Conservation (phyloP, 2,329 filamentous ascomycete species). For the Chaetothyriales sp. region DNA sequence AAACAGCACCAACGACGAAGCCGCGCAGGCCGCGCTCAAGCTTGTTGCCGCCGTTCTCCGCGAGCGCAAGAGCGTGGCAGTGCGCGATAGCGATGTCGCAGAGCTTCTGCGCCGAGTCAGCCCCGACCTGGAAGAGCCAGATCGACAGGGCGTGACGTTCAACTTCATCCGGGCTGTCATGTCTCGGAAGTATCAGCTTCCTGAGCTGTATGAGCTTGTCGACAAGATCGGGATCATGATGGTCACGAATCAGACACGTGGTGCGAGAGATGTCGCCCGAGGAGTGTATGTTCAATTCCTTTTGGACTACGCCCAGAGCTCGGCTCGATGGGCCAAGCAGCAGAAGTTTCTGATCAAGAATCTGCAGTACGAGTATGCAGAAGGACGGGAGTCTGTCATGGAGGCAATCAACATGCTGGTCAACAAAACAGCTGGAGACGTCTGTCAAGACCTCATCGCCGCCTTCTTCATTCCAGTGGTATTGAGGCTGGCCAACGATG, state of each 20-base stretch:
- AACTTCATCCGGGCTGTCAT: slow-evolving; percentile 83
- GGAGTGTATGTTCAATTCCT: slow-evolving; percentile 90
- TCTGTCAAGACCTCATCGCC: slow-evolving; percentile 65
- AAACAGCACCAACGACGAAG: slow-evolving; percentile 63
- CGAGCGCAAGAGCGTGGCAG: slow-evolving; percentile 57
- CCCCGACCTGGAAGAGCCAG: slow-evolving; percentile 79
- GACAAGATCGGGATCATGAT: slow-evolving; percentile 83
- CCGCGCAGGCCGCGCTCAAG: slow-evolving; percentile 78
- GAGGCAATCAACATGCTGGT: slow-evolving; percentile 79
- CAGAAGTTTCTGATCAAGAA: slow-evolving; percentile 80
- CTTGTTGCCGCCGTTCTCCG: slow-evolving; percentile 71
- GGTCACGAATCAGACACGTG: slow-evolving; percentile 86
- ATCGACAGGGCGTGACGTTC: slow-evolving; percentile 84
- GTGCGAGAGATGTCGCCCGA: slow-evolving; percentile 72
- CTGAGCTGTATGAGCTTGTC: slow-evolving; percentile 76
- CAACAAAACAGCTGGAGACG: slow-evolving; percentile 65
- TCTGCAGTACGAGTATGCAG: slow-evolving; percentile 73
- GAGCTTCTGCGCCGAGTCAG: slow-evolving; percentile 68
- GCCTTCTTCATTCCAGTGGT: slow-evolving; percentile 77
- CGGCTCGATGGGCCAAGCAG: slow-evolving; percentile 76
- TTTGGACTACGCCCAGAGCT: slow-evolving; percentile 84
- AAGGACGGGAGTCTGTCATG: slow-evolving; percentile 82
- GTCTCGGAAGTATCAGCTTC: slow-evolving; percentile 69
- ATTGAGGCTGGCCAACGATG: slow-evolving; percentile 74
- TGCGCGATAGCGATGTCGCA: slow-evolving; percentile 71